Percentiles rank a stretch among this genome's conserved stretches.
These are phyloP conservation scores for Zygotorulaspora sp. DNA, from an alignment of 805 yeast genomes.

Conservation along the genomic window DNA sequence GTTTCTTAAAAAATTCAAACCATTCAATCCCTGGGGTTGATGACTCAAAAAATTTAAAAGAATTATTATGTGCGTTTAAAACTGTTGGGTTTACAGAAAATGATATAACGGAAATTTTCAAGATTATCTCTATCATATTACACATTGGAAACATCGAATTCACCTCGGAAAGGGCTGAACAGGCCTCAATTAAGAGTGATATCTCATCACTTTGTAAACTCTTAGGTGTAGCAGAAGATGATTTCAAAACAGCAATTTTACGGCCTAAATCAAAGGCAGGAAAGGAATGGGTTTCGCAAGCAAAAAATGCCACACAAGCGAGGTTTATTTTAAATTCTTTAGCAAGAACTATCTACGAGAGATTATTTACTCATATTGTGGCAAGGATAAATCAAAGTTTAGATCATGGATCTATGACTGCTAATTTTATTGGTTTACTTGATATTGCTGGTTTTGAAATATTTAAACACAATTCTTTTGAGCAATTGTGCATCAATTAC, in stretches of 20 bases:
- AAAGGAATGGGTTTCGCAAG: constrained; percentile 73
- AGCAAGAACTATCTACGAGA: constrained; percentile 82
- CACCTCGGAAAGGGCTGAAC: constrained; percentile 61
- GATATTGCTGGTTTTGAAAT: constrained; percentile 99
- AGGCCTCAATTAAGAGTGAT: constrained; percentile 59
- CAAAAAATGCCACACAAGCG: constrained; percentile 75
- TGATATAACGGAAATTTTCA: constrained; percentile 57
- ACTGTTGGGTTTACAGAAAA: constrained; percentile 62
- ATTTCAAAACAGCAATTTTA: constrained; percentile 56
- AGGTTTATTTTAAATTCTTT: constrained; percentile 79
- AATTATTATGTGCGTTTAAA: constrained; percentile 60
- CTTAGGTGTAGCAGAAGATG: constrained; percentile 53
- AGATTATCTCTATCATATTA: constrained; percentile 66
- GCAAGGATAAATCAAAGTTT: constrained; percentile 68
- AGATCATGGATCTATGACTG: constrained; percentile 40
- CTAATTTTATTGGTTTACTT: constrained; percentile 81
- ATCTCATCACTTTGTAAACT: constrained; percentile 52
- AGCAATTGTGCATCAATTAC: constrained; percentile 94
- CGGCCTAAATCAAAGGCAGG: constrained; percentile 91
- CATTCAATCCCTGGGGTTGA: constrained; percentile 65
- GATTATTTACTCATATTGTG: constrained; percentile 73
- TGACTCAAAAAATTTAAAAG: constrained; percentile 63
- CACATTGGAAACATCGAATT: constrained; percentile 85
- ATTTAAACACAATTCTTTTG: constrained; percentile 88
- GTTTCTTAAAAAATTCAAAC: constrained; percentile 55